A percentile compares a stretch with the other conserved stretches of the same genome.
These are phyloP conservation scores for Podospora conica DNA, from an alignment of 495 filamentous ascomycete species.

Conservation along the genomic window DNA sequence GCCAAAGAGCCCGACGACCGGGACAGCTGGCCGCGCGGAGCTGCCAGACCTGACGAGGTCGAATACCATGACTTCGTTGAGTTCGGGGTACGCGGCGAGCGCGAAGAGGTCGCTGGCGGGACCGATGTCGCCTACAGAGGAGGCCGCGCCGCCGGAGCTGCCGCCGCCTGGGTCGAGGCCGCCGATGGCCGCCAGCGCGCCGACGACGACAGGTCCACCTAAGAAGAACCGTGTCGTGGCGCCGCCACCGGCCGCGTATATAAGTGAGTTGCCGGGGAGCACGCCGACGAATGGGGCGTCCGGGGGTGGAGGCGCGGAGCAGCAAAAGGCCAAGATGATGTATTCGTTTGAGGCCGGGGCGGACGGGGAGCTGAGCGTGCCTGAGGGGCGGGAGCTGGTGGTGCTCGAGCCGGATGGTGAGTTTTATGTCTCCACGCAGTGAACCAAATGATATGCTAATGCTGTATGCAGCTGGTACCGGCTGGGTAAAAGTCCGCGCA, in stretches of 20 bases:
- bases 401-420: slow-evolving; percentile 88
- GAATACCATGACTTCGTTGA: slow-evolving; percentile 90
- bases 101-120: slow-evolving; percentile 68
- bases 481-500: slow-evolving; percentile 78
- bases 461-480: slow-evolving; percentile 65
- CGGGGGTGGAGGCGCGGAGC: slow-evolving; percentile 38
- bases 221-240: slow-evolving; percentile 71
- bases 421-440: slow-evolving; percentile 11
- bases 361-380: slow-evolving; percentile 72
- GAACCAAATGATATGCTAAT: background rate
- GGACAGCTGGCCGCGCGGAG: slow-evolving; percentile 34
- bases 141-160: slow-evolving; percentile 34
- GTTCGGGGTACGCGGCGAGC: slow-evolving; percentile 80
- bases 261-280: slow-evolving; percentile 55
- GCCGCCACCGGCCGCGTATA: slow-evolving; percentile 77
- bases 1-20: slow-evolving; percentile 31
- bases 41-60: slow-evolving; percentile 60
- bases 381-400: slow-evolving; percentile 66
- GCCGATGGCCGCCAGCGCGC: slow-evolving; percentile 16
- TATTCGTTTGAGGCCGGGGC: slow-evolving; percentile 76
- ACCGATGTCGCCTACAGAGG: slow-evolving; percentile 43
- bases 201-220: slow-evolving; percentile 26
- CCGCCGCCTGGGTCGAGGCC: slow-evolving; percentile 27
- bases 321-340: slow-evolving; percentile 72
- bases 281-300: slow-evolving; percentile 27